phyloP scores from a whole-genome alignment of 305 asterid genomes.

The Fraxinus floribunda region DNA sequence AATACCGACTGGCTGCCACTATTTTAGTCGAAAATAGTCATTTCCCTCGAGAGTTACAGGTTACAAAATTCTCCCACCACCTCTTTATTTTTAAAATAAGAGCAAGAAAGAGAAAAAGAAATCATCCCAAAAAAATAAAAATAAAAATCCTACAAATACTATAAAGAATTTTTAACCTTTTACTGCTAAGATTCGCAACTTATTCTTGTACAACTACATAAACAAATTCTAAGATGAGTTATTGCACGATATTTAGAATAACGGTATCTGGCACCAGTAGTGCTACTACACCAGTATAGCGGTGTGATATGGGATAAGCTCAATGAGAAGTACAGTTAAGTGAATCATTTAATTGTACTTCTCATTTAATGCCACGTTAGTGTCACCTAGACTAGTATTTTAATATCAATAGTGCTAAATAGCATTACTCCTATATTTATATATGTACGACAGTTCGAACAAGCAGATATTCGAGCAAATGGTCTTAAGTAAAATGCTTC shows the following conservation, averaged over 20 bases:
- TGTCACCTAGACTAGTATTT: too few relatives aligned
- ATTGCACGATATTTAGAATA: not conserved
- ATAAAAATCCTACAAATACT: not conserved
- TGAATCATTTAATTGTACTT: too few relatives aligned
- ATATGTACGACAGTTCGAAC: not conserved
- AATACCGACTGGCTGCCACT: not conserved
- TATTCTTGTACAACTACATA: not conserved
- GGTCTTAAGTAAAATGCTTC: not conserved
- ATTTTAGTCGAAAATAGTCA: not conserved
- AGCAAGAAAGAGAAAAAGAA: not conserved
- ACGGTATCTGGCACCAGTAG: too few relatives aligned
- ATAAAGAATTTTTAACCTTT: not conserved
- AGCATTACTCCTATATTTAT: not conserved
- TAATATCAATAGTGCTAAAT: too few relatives aligned
- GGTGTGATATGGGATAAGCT: too few relatives aligned
- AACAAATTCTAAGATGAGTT: not conserved
- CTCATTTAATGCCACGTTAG: too few relatives aligned
- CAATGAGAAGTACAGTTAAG: too few relatives aligned
- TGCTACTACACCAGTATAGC: too few relatives aligned
- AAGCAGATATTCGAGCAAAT: conserved; percentile 2
- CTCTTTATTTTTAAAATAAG: not conserved
- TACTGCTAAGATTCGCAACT: not conserved
- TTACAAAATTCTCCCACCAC: not conserved
- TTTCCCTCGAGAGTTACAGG: not conserved
- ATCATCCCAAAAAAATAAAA: not conserved